A percentile compares a stretch with the other conserved stretches of the same genome.
These are phyloP conservation scores for Pichia deserticola DNA, from an alignment of 805 yeast species.

Conservation along the genomic window DNA sequence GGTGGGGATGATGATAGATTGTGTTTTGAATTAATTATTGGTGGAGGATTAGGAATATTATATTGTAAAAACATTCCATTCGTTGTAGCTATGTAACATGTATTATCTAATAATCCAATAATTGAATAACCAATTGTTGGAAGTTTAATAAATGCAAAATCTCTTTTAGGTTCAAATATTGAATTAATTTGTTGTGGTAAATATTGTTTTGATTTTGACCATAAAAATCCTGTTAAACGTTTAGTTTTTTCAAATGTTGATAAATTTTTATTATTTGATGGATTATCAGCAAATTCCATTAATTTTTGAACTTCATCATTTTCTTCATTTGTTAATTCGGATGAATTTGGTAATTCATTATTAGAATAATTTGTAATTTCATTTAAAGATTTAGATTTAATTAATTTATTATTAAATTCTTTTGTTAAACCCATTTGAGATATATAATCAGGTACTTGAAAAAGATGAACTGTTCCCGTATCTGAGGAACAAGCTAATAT, in stretches of 20 bases:
- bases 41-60: slow-evolving; percentile 44
- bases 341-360: background rate
- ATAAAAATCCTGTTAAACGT: slow-evolving; percentile 21
- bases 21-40: background rate
- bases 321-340: background rate
- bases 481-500: slow-evolving; percentile 79
- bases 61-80: slow-evolving; percentile 79
- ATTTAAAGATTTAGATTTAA: too few species aligned
- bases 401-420: background rate
- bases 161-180: slow-evolving; percentile 81
- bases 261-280: background rate
- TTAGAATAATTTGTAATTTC: too few species aligned
- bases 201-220: slow-evolving; percentile 32
- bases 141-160: slow-evolving; percentile 81
- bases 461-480: slow-evolving; percentile 89
- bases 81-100: slow-evolving; percentile 65
- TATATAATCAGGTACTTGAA: slow-evolving; percentile 25
- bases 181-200: slow-evolving; percentile 76
- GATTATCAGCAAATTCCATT: background rate
- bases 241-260: slow-evolving; percentile 12
- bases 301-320: background rate
- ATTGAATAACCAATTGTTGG: slow-evolving; percentile 18
- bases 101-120: slow-evolving; percentile 30
- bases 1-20: too few species aligned
- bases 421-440: background rate